These are phyloP conservation scores for Penicillium sumatraense DNA, from an alignment of 2,329 filamentous ascomycete genomes.

Conservation along the genomic window DNA sequence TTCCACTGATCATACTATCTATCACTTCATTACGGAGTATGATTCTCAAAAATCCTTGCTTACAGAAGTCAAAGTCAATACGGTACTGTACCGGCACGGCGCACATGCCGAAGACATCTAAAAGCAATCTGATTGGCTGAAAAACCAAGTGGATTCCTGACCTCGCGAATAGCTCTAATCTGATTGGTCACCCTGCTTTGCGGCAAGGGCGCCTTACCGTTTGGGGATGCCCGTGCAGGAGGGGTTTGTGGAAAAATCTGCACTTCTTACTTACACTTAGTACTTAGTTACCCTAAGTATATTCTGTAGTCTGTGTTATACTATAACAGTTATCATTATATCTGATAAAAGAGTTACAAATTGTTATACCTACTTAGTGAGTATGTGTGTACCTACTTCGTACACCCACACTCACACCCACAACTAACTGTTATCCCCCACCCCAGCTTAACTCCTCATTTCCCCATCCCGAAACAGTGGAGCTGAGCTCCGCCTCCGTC, in stretches of 20 bases:
- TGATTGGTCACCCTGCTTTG: conserved; percentile 20
- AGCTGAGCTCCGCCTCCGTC: neutral
- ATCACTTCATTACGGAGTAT: neutral
- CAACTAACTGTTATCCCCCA: too few species aligned
- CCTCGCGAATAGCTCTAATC: conserved; percentile 14
- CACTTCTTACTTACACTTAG: too few species aligned
- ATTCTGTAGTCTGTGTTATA: too few species aligned
- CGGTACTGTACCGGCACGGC: neutral
- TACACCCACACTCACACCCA: too few species aligned
- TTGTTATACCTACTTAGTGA: too few species aligned
- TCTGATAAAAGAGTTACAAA: too few species aligned
- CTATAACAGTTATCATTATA: too few species aligned
- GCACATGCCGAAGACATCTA: conserved; percentile 26
- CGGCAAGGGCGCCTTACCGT: conserved; percentile 26
- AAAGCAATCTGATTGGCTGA: conserved; percentile 30
- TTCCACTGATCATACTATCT: neutral
- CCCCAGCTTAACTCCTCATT: neutral
- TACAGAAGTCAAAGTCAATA: neutral
- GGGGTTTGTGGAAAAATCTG: conserved; percentile 12
- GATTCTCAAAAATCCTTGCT: neutral
- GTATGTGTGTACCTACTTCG: too few species aligned
- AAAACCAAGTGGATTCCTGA: conserved; percentile 7
- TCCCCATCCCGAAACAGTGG: neutral
- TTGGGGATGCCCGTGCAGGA: conserved; percentile 27
- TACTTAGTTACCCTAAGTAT: too few species aligned